Percentiles rank a stretch among this genome's conserved stretches.
phyloP scores from a whole-genome alignment of 2,329 filamentous ascomycete genomes.

The Beauveria australis region DNA sequence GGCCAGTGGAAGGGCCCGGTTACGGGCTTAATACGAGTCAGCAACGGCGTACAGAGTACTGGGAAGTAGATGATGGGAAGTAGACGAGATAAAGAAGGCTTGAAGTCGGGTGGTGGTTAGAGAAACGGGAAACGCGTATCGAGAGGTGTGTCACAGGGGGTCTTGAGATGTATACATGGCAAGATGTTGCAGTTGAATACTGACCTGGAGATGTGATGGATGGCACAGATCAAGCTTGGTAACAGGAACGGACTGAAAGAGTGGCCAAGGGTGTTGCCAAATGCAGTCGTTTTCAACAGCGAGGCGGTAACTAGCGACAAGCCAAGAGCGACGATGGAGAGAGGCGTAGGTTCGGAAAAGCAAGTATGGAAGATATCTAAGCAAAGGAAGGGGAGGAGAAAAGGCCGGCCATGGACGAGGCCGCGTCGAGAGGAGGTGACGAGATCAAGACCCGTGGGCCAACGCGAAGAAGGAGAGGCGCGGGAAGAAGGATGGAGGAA shows the following conservation, averaged over 20 bases:
- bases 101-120: not conserved
- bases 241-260: not conserved
- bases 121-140: not conserved
- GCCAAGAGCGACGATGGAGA: not conserved
- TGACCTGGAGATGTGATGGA: not conserved
- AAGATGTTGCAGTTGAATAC: not conserved
- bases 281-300: not conserved
- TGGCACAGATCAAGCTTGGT: not conserved
- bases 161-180: not conserved
- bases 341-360: not conserved
- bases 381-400: not conserved
- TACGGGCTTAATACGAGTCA: slow-evolving; percentile 1
- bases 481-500: not conserved
- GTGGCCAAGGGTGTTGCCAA: not conserved
- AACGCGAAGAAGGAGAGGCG: not conserved
- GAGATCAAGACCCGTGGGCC: not conserved
- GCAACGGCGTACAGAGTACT: not conserved
- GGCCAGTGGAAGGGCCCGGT: not conserved
- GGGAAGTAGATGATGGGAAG: not conserved
- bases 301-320: not conserved
- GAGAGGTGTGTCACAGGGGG: not conserved
- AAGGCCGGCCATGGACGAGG: not conserved
- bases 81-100: not conserved
- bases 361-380: not conserved
- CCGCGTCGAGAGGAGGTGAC: not conserved